Evolutionary conservation across 331 rosid species (phyloP), one percentile per base, ranked within the genome.

Genomic region (Quercus phellos): DNA sequence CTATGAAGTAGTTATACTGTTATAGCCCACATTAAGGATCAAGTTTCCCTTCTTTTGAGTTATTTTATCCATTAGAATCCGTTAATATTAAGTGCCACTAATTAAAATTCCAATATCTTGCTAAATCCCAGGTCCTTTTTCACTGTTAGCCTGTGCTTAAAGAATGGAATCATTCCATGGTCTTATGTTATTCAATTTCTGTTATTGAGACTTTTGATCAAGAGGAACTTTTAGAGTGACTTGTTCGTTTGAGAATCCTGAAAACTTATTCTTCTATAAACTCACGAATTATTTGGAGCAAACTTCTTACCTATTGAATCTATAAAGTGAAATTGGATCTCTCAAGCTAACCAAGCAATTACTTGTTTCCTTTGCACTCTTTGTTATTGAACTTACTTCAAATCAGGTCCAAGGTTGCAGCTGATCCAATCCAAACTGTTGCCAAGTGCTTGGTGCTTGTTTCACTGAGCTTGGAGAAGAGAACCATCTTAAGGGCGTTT

Each of bases 221-320:
- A 46, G 53, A 46, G 5, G 53, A 46, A 46, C 51, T 46, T 3
- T 74, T 9, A 21, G 78, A 68, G 53, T 83, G 56, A 11, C 4
- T 73, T 27, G 54, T 3, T 75, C 75, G 3, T 82, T 87, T 72
- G 13, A 8, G 0, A 3, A 2, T 72, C n/a, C 76, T 51, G 89
- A 85, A 9, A 21, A 59, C 12, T 0, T 13, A 18, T 90, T 88
- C 75, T 51, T 77, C 51, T 16, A 84, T 19, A 84, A 24, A 67
- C 86, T 72, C 77, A 77, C 84, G 51, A 21, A 9, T 17, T 66
- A 9, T 32, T 16, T n/a, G 17, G 26, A 74, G 68, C 17, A 59
- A 42, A 63, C 83, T 27, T 51, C 81, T 42, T 2, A 72, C 60
- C 55, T 77, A 56, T 16, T 83, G 66, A 56, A 77, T 55, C 26